A percentile compares a stretch with the other conserved stretches of the same genome.
These are phyloP conservation scores for Orbilia quercus DNA, from an alignment of 2,329 filamentous ascomycete species.

Conservation along the genomic window DNA sequence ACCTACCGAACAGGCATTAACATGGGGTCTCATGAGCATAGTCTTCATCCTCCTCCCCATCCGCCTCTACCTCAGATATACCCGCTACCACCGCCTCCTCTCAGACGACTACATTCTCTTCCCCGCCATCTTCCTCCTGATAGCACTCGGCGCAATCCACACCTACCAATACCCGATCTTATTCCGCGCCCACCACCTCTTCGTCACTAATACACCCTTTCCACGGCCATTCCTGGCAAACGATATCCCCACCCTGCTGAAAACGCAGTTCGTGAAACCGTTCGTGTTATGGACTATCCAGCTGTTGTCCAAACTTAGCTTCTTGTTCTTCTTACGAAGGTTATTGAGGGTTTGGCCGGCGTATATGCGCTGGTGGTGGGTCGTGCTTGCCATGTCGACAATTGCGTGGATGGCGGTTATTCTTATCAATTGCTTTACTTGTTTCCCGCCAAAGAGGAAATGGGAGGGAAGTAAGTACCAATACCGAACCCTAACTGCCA, in stretches of 20 bases:
- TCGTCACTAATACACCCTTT: constrained; percentile 10
- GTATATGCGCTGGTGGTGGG: constrained; percentile 46
- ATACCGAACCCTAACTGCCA: too few species aligned
- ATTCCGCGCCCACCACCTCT: constrained; percentile 25
- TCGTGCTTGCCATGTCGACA: constrained; percentile 11
- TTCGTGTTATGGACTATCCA: constrained; percentile 28
- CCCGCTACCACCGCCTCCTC: constrained; percentile 20
- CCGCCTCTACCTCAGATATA: constrained; percentile 23
- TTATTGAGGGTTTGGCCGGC: constrained; percentile 30
- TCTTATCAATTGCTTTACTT: constrained; percentile 26
- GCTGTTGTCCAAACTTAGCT: constrained; percentile 25
- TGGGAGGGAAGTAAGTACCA: constrained; percentile 41
- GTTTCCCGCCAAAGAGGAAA: constrained; percentile 40
- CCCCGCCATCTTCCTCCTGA: constrained; percentile 19
- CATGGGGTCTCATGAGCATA: constrained; percentile 38
- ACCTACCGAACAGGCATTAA: constrained; percentile 25
- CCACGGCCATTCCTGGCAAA: constrained; percentile 13
- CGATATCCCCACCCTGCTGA: constrained; percentile 29
- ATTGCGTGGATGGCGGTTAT: constrained; percentile 15
- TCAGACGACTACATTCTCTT: constrained; percentile 36
- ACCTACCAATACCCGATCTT: constrained; percentile 40
- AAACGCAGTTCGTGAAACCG: constrained; percentile 29
- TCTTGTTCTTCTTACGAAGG: constrained; percentile 29
- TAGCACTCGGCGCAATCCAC: constrained; percentile 20
- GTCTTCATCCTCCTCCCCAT: constrained; percentile 26